Base-by-base conservation (phyloP, 331 rosid genomes). In the Cydonia oblonga region DNA sequence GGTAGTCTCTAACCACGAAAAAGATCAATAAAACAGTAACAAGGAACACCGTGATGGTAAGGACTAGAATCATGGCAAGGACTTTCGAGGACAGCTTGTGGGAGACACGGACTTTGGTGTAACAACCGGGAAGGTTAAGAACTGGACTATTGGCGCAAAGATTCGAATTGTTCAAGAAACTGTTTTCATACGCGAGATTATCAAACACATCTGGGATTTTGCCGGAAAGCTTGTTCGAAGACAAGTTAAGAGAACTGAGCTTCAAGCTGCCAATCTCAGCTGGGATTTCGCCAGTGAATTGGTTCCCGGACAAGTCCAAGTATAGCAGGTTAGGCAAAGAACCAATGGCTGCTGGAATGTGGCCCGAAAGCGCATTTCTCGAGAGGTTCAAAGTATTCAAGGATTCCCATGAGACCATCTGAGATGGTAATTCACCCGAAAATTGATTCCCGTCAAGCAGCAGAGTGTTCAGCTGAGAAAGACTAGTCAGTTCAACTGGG, bases 151-250 rank as follows among this genome's bases (percentile, higher is more conserved):
- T 38, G 9, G 89, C 76, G 63, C 97, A 89, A 6, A 90, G 81
- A 40, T 84, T 80, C 60, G 92, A 75, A 81, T 89, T 90, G 84
- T 81, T 80, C 76, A 84, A 66, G 89, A 93, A 93, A 70, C 97
- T 90, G 23, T 65, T 76, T 73, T 71, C 87, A 29, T 80, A 87
- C 5, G 87, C 96, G 19, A 79, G 86, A 77, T 87, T 89, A 46
- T 84, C 78, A 26, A 86, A 80, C 77, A 75, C 89, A 32, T 78
- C 78, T n/a, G 98, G 96, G 74, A 91, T 87, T 73, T 51, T 70
- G 28, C 98, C 98, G 0, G 83, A 89, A 20, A 93, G 84, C 32
- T 85, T 79, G 81, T 93, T 91, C 71, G 84, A 87, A 64, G 98
- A 93, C 84, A 93, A 72, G 84, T 93, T 84, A 79, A 93, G 95